These are phyloP conservation scores for Pyrrhoderma noxium DNA, from an alignment of 1,284 basidiomycete genomes.

Conservation along the genomic window DNA sequence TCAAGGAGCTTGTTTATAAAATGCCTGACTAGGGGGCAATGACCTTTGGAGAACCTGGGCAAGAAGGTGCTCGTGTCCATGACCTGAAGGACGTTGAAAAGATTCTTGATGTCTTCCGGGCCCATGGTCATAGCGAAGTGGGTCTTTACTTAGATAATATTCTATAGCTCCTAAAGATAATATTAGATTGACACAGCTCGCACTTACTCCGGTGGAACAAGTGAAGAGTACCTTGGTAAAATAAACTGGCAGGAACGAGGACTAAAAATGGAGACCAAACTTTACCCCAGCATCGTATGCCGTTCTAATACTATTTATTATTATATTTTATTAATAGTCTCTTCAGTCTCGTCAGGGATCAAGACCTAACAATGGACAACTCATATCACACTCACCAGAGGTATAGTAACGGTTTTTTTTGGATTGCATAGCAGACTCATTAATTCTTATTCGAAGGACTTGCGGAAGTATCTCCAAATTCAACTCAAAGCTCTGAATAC, in stretches of 20 bases:
- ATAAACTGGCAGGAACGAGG: conserved; percentile 21
- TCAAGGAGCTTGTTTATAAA: background rate
- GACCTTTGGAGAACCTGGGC: conserved; percentile 36
- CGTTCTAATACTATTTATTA: background rate
- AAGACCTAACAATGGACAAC: too few relatives aligned
- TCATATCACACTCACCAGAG: conserved; percentile 11
- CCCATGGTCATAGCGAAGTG: conserved; percentile 49
- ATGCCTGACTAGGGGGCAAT: conserved; percentile 26
- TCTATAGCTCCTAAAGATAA: background rate
- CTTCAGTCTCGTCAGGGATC: background rate
- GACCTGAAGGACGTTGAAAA: conserved; percentile 42
- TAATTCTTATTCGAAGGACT: background rate
- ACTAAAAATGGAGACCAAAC: conserved; percentile 24
- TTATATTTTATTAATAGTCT: background rate
- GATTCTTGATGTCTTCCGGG: conserved; percentile 50
- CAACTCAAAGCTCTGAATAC: conserved; percentile 41
- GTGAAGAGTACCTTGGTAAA: conserved; percentile 38
- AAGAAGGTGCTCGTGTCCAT: conserved; percentile 42
- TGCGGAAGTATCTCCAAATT: conserved; percentile 35
- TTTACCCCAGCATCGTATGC: conserved; percentile 15
- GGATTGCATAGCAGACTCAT: background rate
- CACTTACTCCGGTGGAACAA: conserved; percentile 41
- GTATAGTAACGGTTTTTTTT: background rate
- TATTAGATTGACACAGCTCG: conserved; percentile 49
- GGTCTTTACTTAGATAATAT: background rate